Evolutionary conservation across 805 yeast genomes (phyloP), one percentile per base, ranked within the genome.

Genomic region (Starmera caribaea): DNA sequence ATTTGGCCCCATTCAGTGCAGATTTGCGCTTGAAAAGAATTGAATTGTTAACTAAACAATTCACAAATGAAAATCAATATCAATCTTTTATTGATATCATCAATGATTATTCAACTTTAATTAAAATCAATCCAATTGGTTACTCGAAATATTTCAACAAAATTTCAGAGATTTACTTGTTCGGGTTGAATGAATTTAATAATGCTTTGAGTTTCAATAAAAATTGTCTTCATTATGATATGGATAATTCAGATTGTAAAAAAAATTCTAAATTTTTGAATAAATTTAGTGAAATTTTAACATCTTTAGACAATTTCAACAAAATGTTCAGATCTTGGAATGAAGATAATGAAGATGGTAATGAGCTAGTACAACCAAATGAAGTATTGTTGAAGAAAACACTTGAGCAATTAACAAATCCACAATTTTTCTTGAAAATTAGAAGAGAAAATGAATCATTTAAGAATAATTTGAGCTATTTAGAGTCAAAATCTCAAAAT

Each of bases 151-250:
- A 61, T n/a, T 50, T 58, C 41, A 48, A 55, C 38, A 43, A 49
- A 6, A 47, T 60, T 11, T 48, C 70, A 2, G 51, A 59, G 1
- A 55, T 75, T 16, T 72, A 72, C 41, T 58, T 73, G 37, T 78
- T 68, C 48, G 71, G 77, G 7, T 65, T 76, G 32, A 63, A 66
- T 31, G 74, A 76, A 32, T 74, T 69, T 42, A 73, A 73, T 13
- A 66, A 67, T 21, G 71, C 82, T 0, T 59, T 73, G 49, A 66
- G 58, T 42, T 65, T 68, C 32, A 65, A 80, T 21, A 73, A 80
- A 47, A 77, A 73, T 45, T 88, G 97, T 55, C 62, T 90, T 37
- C 77, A 82, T 40, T 69, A 76, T 34, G 90, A 90, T 57, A 83
- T 86, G 58, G 96, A 86, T 45, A 72, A 70, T 46, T 61, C 62